phyloP scores from a whole-genome alignment of 2,329 filamentous ascomycete species.

The Pseudogymnoascus sp. region DNA sequence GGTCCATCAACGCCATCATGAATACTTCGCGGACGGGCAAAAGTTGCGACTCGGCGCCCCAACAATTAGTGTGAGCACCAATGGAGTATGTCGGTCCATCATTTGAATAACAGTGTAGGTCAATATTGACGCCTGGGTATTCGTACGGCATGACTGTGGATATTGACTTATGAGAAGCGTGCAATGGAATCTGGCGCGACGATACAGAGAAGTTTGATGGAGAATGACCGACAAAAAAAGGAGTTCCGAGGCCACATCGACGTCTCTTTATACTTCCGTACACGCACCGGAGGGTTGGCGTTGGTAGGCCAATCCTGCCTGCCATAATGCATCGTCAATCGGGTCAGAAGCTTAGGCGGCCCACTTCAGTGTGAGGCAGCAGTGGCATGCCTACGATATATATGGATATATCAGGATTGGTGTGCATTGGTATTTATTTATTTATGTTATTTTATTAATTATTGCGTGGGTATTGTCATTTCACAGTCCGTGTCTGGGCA shows the following conservation, averaged over 20 bases:
- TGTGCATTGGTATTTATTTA: not conserved
- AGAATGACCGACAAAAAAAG: not conserved
- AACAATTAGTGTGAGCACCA: not conserved
- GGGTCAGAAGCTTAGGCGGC: not conserved
- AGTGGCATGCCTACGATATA: constrained; percentile 4
- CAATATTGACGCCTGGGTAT: constrained; percentile 9
- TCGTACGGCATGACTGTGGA: not conserved
- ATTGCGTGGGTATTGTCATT: not conserved
- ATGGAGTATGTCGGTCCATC: not conserved
- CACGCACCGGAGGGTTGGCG: not conserved
- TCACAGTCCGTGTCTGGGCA: not conserved
- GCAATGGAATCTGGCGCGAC: not conserved
- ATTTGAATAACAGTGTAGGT: not conserved
- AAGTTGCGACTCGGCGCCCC: not conserved
- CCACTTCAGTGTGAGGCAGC: not conserved
- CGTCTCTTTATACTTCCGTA: constrained; percentile 9
- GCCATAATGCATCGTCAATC: not conserved
- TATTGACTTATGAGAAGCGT: not conserved
- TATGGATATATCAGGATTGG: not conserved
- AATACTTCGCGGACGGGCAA: constrained; percentile 10
- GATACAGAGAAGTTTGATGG: not conserved
- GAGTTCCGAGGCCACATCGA: not conserved
- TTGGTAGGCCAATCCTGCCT: not conserved
- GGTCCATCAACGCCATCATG: constrained; percentile 11
- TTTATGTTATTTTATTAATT: not conserved